Base-by-base conservation (phyloP, 768 basidiomycete species). In the Kwoniella sp. region DNA sequence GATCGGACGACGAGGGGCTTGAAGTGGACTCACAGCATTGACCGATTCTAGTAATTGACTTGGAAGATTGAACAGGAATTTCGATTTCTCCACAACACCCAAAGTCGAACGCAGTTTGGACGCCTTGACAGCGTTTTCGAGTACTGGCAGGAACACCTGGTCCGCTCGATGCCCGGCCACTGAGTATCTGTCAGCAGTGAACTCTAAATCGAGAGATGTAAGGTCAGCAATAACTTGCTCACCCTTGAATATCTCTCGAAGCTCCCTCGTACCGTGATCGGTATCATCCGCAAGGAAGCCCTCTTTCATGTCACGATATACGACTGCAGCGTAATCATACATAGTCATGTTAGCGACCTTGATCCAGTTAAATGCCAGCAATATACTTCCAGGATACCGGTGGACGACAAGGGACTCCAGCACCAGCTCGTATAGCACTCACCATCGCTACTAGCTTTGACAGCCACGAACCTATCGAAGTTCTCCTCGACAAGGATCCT, bases 31-130 rank as follows among this genome's bases (percentile, higher is more conserved):
- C 75, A 94, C 93, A 61, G 88, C 88, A 78, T 95, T 90, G 56
- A 98, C 89, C 19, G 86, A 88, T 76, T 94, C 95, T 24, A 90
- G 84, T 24, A 99, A 86, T 50, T 89, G 88, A 29, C 89, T 88
- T 0, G 96, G 95, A n/a, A 99, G 85, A 73, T 95, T 97, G 85
- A 98, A 98, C 80, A 98, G 91, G 84, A 97, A 99, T 73, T 94
- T 95, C 55, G 91, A 94, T 47, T 92, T 86, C 70, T 98, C 95
- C 68, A 99, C 97, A 21, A 98, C 91, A 33, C 91, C 89, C 6
- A 98, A 86, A 0, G 96, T 97, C 0, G 90, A 91, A 37, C 91
- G 88, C 3, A 99, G 82, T 78, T 93, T 91, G 74, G 92, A 88
- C 15, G 95, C 92, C 76, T 97, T 98, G 30, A 91, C 88, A 2